Percentiles rank a stretch among this genome's conserved stretches.
Evolutionary conservation across 805 yeast species (phyloP).

Genomic region (Torulaspora microellipsoides): DNA sequence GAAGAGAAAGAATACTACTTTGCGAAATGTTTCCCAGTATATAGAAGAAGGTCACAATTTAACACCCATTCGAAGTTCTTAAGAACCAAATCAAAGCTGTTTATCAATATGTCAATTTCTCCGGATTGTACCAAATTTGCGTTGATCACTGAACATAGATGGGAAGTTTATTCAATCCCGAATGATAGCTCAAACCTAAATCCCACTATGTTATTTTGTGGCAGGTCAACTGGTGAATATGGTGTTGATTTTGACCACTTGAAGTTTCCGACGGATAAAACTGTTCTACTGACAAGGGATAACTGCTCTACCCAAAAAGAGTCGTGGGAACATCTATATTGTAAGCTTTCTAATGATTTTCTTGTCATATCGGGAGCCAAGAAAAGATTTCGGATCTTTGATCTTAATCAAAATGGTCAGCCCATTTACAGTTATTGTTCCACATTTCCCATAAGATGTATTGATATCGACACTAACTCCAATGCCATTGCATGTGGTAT

Average conservation of each 20-base stretch:
- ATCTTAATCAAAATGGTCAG: slow-evolving; percentile 51
- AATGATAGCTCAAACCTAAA: slow-evolving; percentile 3
- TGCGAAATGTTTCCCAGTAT: slow-evolving; percentile 78
- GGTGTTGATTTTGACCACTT: slow-evolving; percentile 48
- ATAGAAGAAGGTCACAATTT: slow-evolving; percentile 56
- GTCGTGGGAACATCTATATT: slow-evolving; percentile 57
- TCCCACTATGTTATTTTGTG: slow-evolving; percentile 65
- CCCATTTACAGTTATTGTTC: slow-evolving; percentile 66
- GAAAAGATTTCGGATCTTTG: slow-evolving; percentile 66
- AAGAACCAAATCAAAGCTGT: slow-evolving; percentile 43
- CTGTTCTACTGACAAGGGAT: slow-evolving; percentile 3
- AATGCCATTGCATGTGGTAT: slow-evolving; percentile 72
- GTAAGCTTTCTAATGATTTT: slow-evolving; percentile 52
- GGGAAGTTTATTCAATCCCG: slow-evolving; percentile 66
- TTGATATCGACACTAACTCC: slow-evolving; percentile 64
- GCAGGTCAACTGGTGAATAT: slow-evolving; percentile 63
- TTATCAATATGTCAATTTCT: slow-evolving; percentile 56
- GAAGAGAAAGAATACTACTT: slow-evolving; percentile 58
- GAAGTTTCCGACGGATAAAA: slow-evolving; percentile 18
- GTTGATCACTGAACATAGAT: slow-evolving; percentile 58
- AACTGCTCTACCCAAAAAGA: slow-evolving; percentile 16
- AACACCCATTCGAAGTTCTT: slow-evolving; percentile 50
- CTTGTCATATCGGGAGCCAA: slow-evolving; percentile 65
- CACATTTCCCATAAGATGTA: slow-evolving; percentile 72
- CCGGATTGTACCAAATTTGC: slow-evolving; percentile 63